Percentiles rank a stretch among this genome's conserved stretches.
Conservation (phyloP, 2,329 filamentous ascomycete species). For the Colletotrichum sublineola region DNA sequence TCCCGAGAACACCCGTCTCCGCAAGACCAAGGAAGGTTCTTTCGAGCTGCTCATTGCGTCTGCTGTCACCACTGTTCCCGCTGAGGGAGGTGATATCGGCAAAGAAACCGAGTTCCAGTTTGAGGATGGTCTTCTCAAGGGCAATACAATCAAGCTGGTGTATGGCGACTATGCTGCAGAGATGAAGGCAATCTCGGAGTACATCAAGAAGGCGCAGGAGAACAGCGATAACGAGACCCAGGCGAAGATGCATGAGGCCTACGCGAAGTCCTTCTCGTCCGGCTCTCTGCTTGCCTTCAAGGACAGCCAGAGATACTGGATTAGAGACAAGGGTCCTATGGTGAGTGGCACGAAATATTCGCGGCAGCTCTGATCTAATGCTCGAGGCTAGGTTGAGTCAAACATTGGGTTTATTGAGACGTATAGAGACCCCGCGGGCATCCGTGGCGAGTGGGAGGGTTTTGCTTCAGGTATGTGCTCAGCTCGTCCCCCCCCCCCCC, state of each 20-base stretch:
- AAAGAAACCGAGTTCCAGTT: conserved; percentile 73
- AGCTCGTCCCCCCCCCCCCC: no score
- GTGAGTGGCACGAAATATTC: conserved; percentile 76
- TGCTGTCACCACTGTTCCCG: conserved; percentile 70
- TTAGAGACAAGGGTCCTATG: conserved; percentile 83
- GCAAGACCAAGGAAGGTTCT: conserved; percentile 72
- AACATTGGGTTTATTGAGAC: conserved; percentile 90
- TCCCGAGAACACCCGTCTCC: conserved; percentile 81
- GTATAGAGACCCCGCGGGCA: conserved; percentile 84
- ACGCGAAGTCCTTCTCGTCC: conserved; percentile 79
- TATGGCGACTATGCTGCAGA: conserved; percentile 82
- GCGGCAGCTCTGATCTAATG: conserved; percentile 50
- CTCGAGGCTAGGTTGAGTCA: conserved; percentile 59
- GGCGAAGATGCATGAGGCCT: conserved; percentile 79
- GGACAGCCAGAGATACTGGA: conserved; percentile 84
- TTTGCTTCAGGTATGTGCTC: conserved; percentile 71
- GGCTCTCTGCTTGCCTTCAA: conserved; percentile 85
- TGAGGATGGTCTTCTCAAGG: conserved; percentile 70
- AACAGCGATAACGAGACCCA: conserved; percentile 81
- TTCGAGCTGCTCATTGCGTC: conserved; percentile 84
- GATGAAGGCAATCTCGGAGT: conserved; percentile 77
- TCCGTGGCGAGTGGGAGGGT: conserved; percentile 87
- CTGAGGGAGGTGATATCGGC: conserved; percentile 76
- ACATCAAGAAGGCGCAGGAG: conserved; percentile 76
- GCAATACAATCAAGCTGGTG: conserved; percentile 77